phyloP scores from a whole-genome alignment of 2,329 filamentous ascomycete genomes.

The Clarireedia hainanense region DNA sequence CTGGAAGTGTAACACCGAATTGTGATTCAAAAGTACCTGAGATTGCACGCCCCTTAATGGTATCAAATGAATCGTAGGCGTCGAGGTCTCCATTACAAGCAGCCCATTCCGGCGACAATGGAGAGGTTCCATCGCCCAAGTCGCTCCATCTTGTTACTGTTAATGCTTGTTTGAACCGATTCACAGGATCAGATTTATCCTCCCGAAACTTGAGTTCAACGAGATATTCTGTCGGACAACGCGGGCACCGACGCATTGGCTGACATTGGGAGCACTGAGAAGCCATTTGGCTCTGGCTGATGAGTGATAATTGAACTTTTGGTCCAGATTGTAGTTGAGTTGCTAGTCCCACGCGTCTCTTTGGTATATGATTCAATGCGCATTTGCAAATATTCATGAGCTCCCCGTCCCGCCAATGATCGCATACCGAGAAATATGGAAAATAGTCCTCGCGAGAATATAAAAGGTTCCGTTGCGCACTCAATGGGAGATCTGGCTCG shows the following conservation, averaged over 20 bases:
- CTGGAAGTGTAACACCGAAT: slow-evolving; percentile 45
- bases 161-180: slow-evolving; percentile 50
- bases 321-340: slow-evolving; percentile 27
- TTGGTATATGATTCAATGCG: slow-evolving; percentile 48
- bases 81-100: slow-evolving; percentile 40
- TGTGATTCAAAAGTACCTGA: slow-evolving; percentile 52
- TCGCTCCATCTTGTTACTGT: slow-evolving; percentile 56
- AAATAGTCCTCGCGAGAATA: slow-evolving; percentile 53
- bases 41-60: slow-evolving; percentile 46
- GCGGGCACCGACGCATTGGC: slow-evolving; percentile 52
- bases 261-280: slow-evolving; percentile 46
- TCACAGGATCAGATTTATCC: slow-evolving; percentile 38
- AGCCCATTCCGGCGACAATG: slow-evolving; percentile 45
- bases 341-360: slow-evolving; percentile 31
- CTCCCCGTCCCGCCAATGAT: slow-evolving; percentile 54
- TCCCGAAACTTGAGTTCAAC: slow-evolving; percentile 52
- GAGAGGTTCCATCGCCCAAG: slow-evolving; percentile 45
- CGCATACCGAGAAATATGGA: slow-evolving; percentile 54
- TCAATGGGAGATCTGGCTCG: slow-evolving; percentile 40
- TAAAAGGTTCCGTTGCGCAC: slow-evolving; percentile 45
- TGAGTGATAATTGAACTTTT: slow-evolving; percentile 10
- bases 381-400: slow-evolving; percentile 55
- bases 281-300: slow-evolving; percentile 34
- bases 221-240: slow-evolving; percentile 55
- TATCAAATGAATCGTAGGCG: slow-evolving; percentile 45